Base-by-base conservation (phyloP, 768 basidiomycete species). In the Kwoniella newhampshirensis region DNA sequence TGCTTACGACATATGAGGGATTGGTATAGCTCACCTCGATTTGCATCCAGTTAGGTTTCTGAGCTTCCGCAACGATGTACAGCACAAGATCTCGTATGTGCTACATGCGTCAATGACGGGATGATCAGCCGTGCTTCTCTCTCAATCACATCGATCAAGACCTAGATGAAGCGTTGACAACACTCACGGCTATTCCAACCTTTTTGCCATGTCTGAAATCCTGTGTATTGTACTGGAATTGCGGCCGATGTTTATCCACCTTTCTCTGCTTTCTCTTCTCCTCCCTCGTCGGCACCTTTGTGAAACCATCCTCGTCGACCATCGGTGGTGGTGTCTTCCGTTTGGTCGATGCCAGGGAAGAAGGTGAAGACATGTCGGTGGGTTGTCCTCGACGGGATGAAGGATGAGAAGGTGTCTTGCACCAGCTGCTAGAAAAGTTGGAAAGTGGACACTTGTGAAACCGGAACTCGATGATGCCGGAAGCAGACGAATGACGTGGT, bases 81-180 rank as follows among this genome's bases (percentile, higher is more conserved):
- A 97, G 78, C 9, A 87, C 81, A 18, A 97, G 80, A 67, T 97
- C 92, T 32, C 94, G 83, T 20, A 97, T 80, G 68, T 96, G 91
- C 92, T 96, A 70, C 18, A 13, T 37, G n/a, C 15, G 12, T 37
- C 40, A 42, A 6, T 6, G 13, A 6, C 6, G 32, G 7, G 32
- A 18, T 20, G 4, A 32, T 32, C 32, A 32, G 32, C 32, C 13
- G 13, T 6, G 32, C 32, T 32, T 6, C 32, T 6, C 13, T 13
- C 13, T 32, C 32, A 32, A 32, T 13, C 13, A 32, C 32, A 32
- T 9, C 18, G n/a, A 6, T 32, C 3, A 17, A 8, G 8, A 20
- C 20, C 4, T 23, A 15, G 9, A 57, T 27, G 36, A 43, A 46
- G 13, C 40, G 35, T 4, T n/a, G 26, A 27, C n/a, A 20, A 7